These are phyloP conservation scores for Cucumis hystrix DNA, from an alignment of 306 rosid genomes.

Conservation along the genomic window DNA sequence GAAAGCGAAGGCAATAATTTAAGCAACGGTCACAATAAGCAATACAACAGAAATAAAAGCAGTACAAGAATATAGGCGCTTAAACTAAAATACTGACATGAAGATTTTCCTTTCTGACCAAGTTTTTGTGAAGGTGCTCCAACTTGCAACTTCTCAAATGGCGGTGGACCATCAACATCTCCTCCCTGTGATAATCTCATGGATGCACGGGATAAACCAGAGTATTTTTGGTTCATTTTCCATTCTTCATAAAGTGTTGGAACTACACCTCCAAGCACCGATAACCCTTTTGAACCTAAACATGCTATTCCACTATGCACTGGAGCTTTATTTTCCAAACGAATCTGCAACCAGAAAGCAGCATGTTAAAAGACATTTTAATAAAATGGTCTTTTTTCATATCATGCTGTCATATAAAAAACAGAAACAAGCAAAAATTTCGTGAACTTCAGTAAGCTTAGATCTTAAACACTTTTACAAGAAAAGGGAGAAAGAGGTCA, in stretches of 20 bases:
- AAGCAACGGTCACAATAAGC: background rate
- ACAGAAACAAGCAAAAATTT: background rate
- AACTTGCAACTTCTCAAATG: constrained; percentile 83
- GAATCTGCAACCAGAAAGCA: constrained; percentile 41
- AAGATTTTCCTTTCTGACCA: constrained; percentile 15
- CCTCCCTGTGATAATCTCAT: constrained; percentile 41
- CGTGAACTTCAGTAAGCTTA: background rate
- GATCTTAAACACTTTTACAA: background rate
- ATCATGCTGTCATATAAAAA: background rate
- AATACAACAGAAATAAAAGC: background rate
- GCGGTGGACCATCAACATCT: constrained; percentile 68
- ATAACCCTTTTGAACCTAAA: constrained; percentile 49
- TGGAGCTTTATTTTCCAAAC: constrained; percentile 56
- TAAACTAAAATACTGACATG: constrained; percentile 6
- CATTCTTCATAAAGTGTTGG: constrained; percentile 79
- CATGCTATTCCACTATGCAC: constrained; percentile 55
- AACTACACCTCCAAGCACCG: constrained; percentile 74
- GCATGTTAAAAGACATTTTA: background rate
- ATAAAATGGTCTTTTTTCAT: background rate
- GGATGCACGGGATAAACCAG: constrained; percentile 62
- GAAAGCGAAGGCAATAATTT: background rate
- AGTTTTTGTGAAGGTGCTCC: constrained; percentile 35
- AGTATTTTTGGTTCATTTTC: constrained; percentile 76
- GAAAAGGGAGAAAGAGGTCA: too few species aligned
- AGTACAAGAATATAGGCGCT: background rate